Conservation (phyloP, 2,329 filamentous ascomycete species). For the Aspergillus texensis region DNA sequence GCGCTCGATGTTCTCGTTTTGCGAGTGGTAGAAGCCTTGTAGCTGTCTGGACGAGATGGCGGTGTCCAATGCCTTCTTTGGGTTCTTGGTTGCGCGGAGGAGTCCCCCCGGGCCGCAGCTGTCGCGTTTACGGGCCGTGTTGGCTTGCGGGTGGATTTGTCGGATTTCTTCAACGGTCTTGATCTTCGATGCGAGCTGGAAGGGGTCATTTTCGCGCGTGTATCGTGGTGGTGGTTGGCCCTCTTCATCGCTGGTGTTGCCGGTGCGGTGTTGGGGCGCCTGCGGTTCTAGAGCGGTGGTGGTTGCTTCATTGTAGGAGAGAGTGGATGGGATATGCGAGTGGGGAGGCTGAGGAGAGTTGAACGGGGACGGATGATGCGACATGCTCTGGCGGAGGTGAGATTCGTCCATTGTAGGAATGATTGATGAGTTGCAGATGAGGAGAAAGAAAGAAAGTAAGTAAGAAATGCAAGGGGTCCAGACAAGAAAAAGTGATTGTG, state of each 20-base stretch:
- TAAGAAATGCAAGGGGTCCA: neutral
- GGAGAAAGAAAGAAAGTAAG: neutral
- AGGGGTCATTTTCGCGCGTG: constrained; percentile 73
- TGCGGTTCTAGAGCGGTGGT: constrained; percentile 46
- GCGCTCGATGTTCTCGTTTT: constrained; percentile 92
- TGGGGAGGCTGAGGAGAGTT: constrained; percentile 21
- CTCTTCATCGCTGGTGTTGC: constrained; percentile 47
- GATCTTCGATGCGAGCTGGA: constrained; percentile 73
- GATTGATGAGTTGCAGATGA: neutral
- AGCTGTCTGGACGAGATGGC: constrained; percentile 44
- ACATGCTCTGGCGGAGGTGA: constrained; percentile 32
- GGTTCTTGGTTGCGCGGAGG: constrained; percentile 45
- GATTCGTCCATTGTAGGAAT: constrained; percentile 26
- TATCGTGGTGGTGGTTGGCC: constrained; percentile 56
- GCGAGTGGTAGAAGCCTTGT: constrained; percentile 80
- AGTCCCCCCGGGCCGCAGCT: constrained; percentile 12
- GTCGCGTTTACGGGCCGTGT: constrained; percentile 73
- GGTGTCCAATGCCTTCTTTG: neutral
- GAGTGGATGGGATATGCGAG: constrained; percentile 9
- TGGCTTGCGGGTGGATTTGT: constrained; percentile 67
- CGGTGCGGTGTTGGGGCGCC: constrained; percentile 25
- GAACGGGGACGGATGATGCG: constrained; percentile 31
- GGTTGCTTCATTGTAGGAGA: constrained; percentile 37
- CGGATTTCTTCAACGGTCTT: constrained; percentile 78
- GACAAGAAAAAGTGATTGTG: neutral